Percentiles rank a stretch among this genome's conserved stretches.
Conservation (phyloP, 2,329 filamentous ascomycete species). For the Talaromyces funiculosus region DNA sequence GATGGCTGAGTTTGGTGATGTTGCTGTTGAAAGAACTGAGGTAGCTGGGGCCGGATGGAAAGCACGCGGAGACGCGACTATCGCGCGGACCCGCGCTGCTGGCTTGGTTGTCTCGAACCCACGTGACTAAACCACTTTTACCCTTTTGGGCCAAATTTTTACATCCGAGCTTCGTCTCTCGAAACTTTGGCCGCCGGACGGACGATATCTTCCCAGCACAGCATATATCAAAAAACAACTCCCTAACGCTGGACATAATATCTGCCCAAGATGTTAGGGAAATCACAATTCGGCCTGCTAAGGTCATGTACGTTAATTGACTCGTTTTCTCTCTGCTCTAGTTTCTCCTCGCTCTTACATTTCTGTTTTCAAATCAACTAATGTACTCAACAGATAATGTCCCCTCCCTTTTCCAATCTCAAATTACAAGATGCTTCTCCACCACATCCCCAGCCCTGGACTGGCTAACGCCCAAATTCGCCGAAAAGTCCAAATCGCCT, state of each 20-base stretch:
- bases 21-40: background rate
- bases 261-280: conserved; percentile 27
- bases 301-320: conserved; percentile 29
- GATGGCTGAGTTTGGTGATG: background rate
- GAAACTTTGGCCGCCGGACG: conserved; percentile 5
- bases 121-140: conserved; percentile 15
- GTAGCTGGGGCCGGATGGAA: background rate
- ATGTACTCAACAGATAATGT: conserved; percentile 20
- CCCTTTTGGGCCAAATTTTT: conserved; percentile 8
- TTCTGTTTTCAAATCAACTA: conserved; percentile 15
- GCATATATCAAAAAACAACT: background rate
- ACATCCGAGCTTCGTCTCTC: background rate
- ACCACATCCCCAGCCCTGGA: conserved; percentile 57
- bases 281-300: conserved; percentile 30
- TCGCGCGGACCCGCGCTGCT: conserved; percentile 1
- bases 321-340: background rate
- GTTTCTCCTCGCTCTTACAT: background rate
- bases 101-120: conserved; percentile 1
- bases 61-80: conserved; percentile 23
- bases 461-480: conserved; percentile 77
- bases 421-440: conserved; percentile 62
- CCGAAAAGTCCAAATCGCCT: conserved; percentile 78
- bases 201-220: background rate
- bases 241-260: background rate
- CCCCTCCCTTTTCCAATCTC: conserved; percentile 23